Evolutionary conservation across 2,329 filamentous ascomycete species (phyloP).

Genomic region (Microthyrium microscopicum): DNA sequence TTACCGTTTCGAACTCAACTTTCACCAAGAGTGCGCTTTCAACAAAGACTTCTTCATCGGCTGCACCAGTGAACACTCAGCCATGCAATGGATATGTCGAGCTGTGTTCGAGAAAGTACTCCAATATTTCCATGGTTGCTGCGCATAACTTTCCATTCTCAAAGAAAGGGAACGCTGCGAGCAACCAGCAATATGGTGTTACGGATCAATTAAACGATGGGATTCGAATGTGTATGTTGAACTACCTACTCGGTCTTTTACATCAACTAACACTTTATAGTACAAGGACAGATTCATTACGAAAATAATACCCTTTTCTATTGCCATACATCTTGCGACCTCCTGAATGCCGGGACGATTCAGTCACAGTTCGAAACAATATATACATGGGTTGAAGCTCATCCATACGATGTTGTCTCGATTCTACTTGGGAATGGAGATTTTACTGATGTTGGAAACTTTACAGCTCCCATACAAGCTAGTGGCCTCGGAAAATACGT

Average conservation of each 20-base stretch:
- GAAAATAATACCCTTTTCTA: conserved; percentile 49
- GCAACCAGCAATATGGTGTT: conserved; percentile 21
- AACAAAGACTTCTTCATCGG: conserved; percentile 14
- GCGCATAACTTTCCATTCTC: conserved; percentile 24
- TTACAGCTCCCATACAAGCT: conserved; percentile 49
- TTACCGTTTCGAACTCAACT: too few relatives aligned
- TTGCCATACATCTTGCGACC: conserved; percentile 70
- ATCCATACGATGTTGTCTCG: conserved; percentile 79
- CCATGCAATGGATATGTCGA: conserved; percentile 25
- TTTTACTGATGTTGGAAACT: conserved; percentile 47
- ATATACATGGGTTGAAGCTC: conserved; percentile 50
- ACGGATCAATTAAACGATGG: conserved; percentile 24
- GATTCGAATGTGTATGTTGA: conserved; percentile 19
- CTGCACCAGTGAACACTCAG: conserved; percentile 21
- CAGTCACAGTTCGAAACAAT: conserved; percentile 56
- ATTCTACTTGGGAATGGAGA: conserved; percentile 70
- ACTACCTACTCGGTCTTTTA: conserved; percentile 36
- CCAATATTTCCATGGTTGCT: conserved; percentile 24
- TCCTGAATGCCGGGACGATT: conserved; percentile 68
- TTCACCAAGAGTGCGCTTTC: too few relatives aligned
- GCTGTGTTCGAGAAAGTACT: conserved; percentile 22
- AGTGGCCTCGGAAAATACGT: conserved; percentile 58
- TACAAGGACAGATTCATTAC: conserved; percentile 43
- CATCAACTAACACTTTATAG: conserved; percentile 17
- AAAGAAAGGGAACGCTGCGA: conserved; percentile 17